Conservation (phyloP, 2,329 filamentous ascomycete genomes). For the Hirsutella thompsonii region DNA sequence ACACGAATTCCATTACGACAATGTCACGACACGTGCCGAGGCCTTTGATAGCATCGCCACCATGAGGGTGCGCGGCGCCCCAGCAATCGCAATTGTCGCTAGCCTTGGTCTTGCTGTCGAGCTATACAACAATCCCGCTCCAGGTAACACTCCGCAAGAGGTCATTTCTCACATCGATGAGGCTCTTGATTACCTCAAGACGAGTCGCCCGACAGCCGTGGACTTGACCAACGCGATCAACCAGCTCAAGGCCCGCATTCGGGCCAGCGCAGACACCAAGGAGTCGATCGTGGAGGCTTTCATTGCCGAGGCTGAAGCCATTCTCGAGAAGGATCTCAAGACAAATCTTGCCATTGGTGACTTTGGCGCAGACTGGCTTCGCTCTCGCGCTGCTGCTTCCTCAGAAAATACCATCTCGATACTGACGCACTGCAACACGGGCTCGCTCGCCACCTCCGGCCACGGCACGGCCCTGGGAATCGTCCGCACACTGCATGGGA, state of each 20-base stretch:
- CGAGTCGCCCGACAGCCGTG: slow-evolving; percentile 84
- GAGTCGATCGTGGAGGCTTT: slow-evolving; percentile 54
- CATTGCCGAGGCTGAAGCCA: slow-evolving; percentile 68
- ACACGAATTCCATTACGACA: slow-evolving; percentile 67
- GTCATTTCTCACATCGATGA: slow-evolving; percentile 60
- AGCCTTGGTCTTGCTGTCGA: slow-evolving; percentile 81
- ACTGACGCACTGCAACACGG: slow-evolving; percentile 95
- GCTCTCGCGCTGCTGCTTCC: slow-evolving; percentile 39
- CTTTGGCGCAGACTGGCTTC: slow-evolving; percentile 74
- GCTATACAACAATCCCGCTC: slow-evolving; percentile 40
- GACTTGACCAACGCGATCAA: slow-evolving; percentile 83
- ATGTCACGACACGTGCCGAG: slow-evolving; percentile 55
- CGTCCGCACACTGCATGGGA: slow-evolving; percentile 66
- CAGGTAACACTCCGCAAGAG: slow-evolving; percentile 34
- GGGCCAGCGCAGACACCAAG: slow-evolving; percentile 30
- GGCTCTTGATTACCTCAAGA: slow-evolving; percentile 75
- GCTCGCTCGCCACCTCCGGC: slow-evolving; percentile 91
- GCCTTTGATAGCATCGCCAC: slow-evolving; percentile 73
- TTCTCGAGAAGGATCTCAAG: slow-evolving; percentile 73
- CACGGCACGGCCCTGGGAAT: slow-evolving; percentile 94
- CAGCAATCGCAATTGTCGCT: slow-evolving; percentile 96
- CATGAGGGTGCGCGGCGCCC: slow-evolving; percentile 69
- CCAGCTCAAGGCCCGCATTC: slow-evolving; percentile 58
- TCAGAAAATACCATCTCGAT: slow-evolving; percentile 52
- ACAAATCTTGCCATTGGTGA: slow-evolving; percentile 81